Base-by-base conservation (phyloP, 2,329 filamentous ascomycete species). In the Blumeriella jaapii region DNA sequence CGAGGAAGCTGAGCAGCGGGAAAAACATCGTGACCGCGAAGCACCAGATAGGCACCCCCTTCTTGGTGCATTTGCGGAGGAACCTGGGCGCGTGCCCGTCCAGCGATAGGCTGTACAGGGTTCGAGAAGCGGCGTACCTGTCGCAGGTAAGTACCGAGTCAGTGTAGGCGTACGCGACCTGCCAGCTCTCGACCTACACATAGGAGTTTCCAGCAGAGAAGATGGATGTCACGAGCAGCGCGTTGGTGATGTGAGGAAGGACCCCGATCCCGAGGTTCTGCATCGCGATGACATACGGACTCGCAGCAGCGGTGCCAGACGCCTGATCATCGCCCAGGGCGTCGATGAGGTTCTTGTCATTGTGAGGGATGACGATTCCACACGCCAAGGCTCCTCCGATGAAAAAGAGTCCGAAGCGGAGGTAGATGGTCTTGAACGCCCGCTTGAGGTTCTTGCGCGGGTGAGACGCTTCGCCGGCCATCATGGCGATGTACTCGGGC, bases 381-480 rank as follows among this genome's bases (percentile, higher is more conserved):
- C 81, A 69, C 17, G 66, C 68, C 1, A 86, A 61, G 2, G 77
- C 73, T 4, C 78, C 78, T 1, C 78, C 65, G 15, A 83, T 67
- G 57, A 83, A 84, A 59, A 85, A 84, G 11, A 74, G 58, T 2
- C 72, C 77, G 31, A 85, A 67, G 28, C 82, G 73, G 54, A 76
- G 80, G 58, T 82, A 83, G 5, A 83, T 76, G 1, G 74, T 76
- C 49, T 82, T 82, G 60, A 73, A 84, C 1, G 80, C 80, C 29
- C 67, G 67, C 19, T 78, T 78, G 57, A 86, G 69, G 30, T 71
- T 69, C 8, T 59, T 60, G 4, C 76, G 68, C 0, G 78, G 78
- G 41, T 76, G 71, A 48, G 78, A 63, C 2, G 76, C 68, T 55
- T 82, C 78, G 29, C 78, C 80, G 10, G 82, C 75, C 1, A 81